Percentiles rank a stretch among this genome's conserved stretches.
phyloP scores from a whole-genome alignment of 2,329 filamentous ascomycete genomes.

The Aspergillus sp. region DNA sequence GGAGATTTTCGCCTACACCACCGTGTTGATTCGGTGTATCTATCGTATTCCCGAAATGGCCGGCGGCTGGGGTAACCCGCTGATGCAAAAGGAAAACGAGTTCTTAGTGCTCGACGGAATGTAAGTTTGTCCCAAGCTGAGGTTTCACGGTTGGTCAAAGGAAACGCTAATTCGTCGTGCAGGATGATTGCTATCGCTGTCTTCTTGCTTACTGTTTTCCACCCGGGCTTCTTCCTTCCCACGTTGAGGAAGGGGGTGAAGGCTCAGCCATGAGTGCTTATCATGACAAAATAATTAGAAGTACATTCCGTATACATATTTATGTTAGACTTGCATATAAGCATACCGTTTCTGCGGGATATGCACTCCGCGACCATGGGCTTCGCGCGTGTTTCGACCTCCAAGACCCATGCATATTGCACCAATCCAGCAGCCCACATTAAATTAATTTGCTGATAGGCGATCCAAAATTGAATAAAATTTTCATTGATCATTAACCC shows the following conservation, averaged over 20 bases:
- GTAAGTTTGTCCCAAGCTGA: slow-evolving; percentile 31
- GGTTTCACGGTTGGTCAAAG: no score
- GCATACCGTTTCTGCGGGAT: not conserved
- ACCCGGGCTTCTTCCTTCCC: slow-evolving; percentile 48
- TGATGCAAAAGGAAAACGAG: slow-evolving; percentile 50
- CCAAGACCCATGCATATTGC: no score
- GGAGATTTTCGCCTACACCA: slow-evolving; percentile 38
- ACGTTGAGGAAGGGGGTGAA: slow-evolving; percentile 30
- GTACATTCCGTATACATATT: not conserved
- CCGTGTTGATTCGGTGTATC: slow-evolving; percentile 44
- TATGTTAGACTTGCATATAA: not conserved
- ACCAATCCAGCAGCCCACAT: no score
- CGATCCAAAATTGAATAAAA: not conserved
- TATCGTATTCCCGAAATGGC: slow-evolving; percentile 53
- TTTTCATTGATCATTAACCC: not conserved
- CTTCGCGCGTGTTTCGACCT: not conserved
- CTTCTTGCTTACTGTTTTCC: slow-evolving; percentile 43
- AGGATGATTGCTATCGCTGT: slow-evolving; percentile 49
- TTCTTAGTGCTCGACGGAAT: slow-evolving; percentile 51
- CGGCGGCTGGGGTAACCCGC: slow-evolving; percentile 48
- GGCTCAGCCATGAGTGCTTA: slow-evolving; percentile 14
- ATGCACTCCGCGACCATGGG: not conserved
- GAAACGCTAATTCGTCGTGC: not conserved
- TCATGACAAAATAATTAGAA: not conserved
- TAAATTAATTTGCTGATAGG: not conserved